Evolutionary conservation across 176 grass and related monocot species (phyloP).

Genomic region (Ensete glaucum): DNA sequence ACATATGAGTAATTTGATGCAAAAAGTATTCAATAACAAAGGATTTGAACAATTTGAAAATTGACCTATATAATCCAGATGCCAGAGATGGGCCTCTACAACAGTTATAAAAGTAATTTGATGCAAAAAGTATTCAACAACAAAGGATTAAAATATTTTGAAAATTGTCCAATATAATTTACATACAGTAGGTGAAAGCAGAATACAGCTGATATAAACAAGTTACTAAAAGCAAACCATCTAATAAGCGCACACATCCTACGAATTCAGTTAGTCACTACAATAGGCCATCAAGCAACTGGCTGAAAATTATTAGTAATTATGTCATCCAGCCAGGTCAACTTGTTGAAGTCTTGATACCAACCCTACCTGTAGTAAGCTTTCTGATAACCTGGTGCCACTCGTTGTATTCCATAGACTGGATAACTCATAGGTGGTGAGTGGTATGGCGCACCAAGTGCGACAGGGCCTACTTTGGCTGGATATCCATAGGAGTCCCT

Average conservation of each 20-base stretch:
- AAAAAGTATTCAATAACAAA: too few relatives aligned
- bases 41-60: background rate
- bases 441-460: slow-evolving; percentile 46
- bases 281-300: slow-evolving; percentile 47
- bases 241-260: slow-evolving; percentile 41
- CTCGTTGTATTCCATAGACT: slow-evolving; percentile 45
- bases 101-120: background rate
- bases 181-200: slow-evolving; percentile 47
- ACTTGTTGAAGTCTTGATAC: slow-evolving; percentile 8
- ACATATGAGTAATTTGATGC: background rate
- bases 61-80: slow-evolving; percentile 65
- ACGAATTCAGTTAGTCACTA: slow-evolving; percentile 79
- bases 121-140: slow-evolving; percentile 5
- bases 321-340: slow-evolving; percentile 45
- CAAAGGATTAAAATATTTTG: slow-evolving; percentile 6
- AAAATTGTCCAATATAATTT: slow-evolving; percentile 55
- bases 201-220: slow-evolving; percentile 47
- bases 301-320: slow-evolving; percentile 43
- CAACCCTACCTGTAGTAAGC: slow-evolving; percentile 58
- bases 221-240: slow-evolving; percentile 34
- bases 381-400: slow-evolving; percentile 57
- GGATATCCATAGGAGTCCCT: slow-evolving; percentile 69
- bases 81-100: background rate
- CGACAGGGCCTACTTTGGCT: slow-evolving; percentile 42
- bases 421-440: slow-evolving; percentile 62